A percentile compares a stretch with the other conserved stretches of the same genome.
phyloP scores from a whole-genome alignment of 495 filamentous ascomycete genomes.

The Chaetomidium leptoderma region DNA sequence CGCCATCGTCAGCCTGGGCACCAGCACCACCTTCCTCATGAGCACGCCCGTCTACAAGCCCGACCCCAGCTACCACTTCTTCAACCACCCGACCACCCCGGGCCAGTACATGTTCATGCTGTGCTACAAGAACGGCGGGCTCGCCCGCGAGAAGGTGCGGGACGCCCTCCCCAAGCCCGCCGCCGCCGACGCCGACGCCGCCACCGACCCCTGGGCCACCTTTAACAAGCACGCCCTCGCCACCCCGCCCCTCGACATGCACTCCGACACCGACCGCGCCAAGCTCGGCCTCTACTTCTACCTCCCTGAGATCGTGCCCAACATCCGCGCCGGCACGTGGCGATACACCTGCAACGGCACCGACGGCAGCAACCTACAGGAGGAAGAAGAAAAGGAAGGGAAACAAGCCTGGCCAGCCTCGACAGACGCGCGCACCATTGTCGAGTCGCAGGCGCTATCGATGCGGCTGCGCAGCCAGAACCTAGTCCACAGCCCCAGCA shows the following conservation, averaged over 20 bases:
- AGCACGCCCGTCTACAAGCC: constrained; percentile 84
- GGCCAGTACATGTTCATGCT: constrained; percentile 98
- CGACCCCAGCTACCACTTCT: constrained; percentile 81
- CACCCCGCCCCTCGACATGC: constrained; percentile 63
- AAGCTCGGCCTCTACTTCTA: constrained; percentile 92
- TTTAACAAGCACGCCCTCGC: constrained; percentile 68
- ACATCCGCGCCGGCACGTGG: constrained; percentile 78
- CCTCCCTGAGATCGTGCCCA: constrained; percentile 91
- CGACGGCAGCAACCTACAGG: constrained; percentile 46
- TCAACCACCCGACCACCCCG: constrained; percentile 80
- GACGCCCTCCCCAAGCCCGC: constrained; percentile 53
- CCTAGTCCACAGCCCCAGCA: constrained; percentile 57
- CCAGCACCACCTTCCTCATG: constrained; percentile 96
- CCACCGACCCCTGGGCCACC: constrained; percentile 58
- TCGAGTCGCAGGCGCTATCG: constrained; percentile 91
- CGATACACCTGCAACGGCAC: constrained; percentile 61
- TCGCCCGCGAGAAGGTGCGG: constrained; percentile 84
- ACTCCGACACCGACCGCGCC: constrained; percentile 49
- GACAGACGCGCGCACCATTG: constrained; percentile 77
- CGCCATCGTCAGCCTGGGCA: constrained; percentile 90
- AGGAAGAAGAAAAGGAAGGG: too few relatives aligned
- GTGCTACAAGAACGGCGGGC: constrained; percentile 96
- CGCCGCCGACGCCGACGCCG: constrained; percentile 26
- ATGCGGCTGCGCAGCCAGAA: constrained; percentile 76
- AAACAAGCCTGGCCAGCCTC: constrained; percentile 36